Conservation (phyloP, 768 basidiomycete species). For the Mycena floridula region DNA sequence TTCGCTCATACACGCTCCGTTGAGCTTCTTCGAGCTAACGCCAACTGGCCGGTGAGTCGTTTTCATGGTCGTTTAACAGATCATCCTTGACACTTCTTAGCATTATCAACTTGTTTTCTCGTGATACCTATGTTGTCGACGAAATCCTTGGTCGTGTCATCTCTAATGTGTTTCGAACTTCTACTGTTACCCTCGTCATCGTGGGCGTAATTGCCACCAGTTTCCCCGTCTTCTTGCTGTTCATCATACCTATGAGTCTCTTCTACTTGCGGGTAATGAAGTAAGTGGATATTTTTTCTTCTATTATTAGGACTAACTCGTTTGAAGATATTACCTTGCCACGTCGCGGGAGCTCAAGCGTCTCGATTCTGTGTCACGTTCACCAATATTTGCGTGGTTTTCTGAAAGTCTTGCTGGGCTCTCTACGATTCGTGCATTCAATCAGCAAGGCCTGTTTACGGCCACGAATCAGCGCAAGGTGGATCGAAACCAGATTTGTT, state of each 20-base stretch:
- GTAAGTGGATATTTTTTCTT: conserved; percentile 32
- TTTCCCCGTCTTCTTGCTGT: conserved; percentile 77
- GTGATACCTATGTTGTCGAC: conserved; percentile 85
- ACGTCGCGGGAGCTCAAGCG: conserved; percentile 87
- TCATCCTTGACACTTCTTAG: conserved; percentile 25
- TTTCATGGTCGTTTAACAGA: neutral
- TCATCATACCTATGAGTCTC: conserved; percentile 69
- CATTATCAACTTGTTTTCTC: conserved; percentile 86
- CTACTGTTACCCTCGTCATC: conserved; percentile 52
- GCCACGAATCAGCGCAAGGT: conserved; percentile 66
- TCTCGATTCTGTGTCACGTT: conserved; percentile 81
- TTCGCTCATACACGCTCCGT: conserved; percentile 75
- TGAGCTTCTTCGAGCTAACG: conserved; percentile 87
- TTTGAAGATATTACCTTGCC: conserved; percentile 72
- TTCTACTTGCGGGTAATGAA: conserved; percentile 78
- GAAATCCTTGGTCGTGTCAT: conserved; percentile 76
- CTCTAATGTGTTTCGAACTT: conserved; percentile 62
- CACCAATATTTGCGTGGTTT: conserved; percentile 89
- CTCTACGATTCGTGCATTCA: conserved; percentile 79
- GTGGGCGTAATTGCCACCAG: conserved; percentile 70
- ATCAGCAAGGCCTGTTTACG: conserved; percentile 62
- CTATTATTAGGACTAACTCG: neutral
- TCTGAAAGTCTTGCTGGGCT: conserved; percentile 72
- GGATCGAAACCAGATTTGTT: conserved; percentile 83
- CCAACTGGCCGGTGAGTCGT: conserved; percentile 67